Base-by-base conservation (phyloP, 2,329 filamentous ascomycete species). In the Colletotrichum graminicola region DNA sequence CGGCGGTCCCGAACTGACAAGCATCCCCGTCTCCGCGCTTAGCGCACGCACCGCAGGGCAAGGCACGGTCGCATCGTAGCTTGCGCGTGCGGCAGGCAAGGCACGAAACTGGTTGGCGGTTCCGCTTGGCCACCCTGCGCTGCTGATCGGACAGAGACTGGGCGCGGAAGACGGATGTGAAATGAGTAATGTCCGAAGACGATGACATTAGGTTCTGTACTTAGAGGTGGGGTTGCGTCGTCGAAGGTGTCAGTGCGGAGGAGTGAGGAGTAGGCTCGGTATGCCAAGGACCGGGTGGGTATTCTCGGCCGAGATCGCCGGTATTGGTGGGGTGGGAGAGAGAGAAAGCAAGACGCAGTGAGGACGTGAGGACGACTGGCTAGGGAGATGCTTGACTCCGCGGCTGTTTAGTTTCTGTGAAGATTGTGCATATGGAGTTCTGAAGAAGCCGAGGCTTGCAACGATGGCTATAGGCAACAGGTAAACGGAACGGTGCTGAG, bases 91-190 rank as follows among this genome's bases (percentile, higher is more conserved):
- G 83, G 68, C 83, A 85, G 54, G 78, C 75, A 2, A 77, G 76
- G 74, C 83, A 85, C 6, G 84, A 84, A 26, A 85, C 78, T 47
- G 83, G 76, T 56, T 80, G 81, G 8, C 84, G 79, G 74, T 81
- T 83, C 43, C 83, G 80, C 75, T 79, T 81, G 68, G 80, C 76
- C 34, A 77, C 76, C 63, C 72, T 75, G 47, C 79, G 78, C 51
- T 79, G 77, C 16, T 77, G 71, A 67, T 79, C 78, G 23, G 75
- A 75, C 18, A 75, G 70, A 39, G 74, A 68, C 26, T 77, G 70
- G 29, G 82, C 78, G 57, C 82, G 80, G 74, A 84, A 84, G 73
- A 84, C 82, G 62, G 78, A 75, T 18, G 77, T 79, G 72, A 74
- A 75, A 32, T 75, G 73, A 18, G 71, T 45, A n/a, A 73, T 72